Base-by-base conservation (phyloP, 805 yeast genomes). In the Kazachstania bromeliacearum region DNA sequence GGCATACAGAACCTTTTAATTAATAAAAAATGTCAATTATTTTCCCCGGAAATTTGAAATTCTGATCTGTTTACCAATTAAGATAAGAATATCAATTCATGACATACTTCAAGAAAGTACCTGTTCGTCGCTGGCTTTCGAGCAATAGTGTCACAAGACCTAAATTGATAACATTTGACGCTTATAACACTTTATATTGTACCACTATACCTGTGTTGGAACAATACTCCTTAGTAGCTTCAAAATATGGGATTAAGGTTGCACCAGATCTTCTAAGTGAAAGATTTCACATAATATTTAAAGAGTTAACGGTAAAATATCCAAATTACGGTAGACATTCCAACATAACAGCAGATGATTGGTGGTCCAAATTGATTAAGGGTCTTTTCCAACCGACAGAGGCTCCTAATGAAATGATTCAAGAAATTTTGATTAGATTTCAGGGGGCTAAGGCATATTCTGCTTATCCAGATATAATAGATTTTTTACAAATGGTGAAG, bases 241-340 rank as follows among this genome's bases (percentile, higher is more conserved):
- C 49, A 5, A 63, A 63, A 31, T 67, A 66, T 50, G 77, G 76
- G 1, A 41, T 74, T 4, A 31, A 44, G 1, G 48, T 50, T 2
- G 49, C 56, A n/a, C 49, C 57, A 3, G 38, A 41, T 4, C 42
- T 40, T 4, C 34, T 66, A 16, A 47, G 47, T 4, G n/a, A 29
- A 3, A 44, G 44, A 10, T 64, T 62, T 34, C 62, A 60, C 2
- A 19, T 41, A 6, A 37, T 43, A n/a, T 72, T 67, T 54, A 47
- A 60, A 18, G 46, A 53, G 10, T 45, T 74, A 45, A 51, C 57
- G 24, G 24, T 30, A 5, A 35, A 58, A 40, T 71, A 59, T 46
- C 87, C 88, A 7, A 77, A 78, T 47, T 80, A 76, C 49, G 89
- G 89, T 1, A 75, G 74, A 41, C 31, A 39, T 2, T 36, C 50